These are phyloP conservation scores for Populus hybrid DNA, from an alignment of 441 rosid species.

Conservation along the genomic window DNA sequence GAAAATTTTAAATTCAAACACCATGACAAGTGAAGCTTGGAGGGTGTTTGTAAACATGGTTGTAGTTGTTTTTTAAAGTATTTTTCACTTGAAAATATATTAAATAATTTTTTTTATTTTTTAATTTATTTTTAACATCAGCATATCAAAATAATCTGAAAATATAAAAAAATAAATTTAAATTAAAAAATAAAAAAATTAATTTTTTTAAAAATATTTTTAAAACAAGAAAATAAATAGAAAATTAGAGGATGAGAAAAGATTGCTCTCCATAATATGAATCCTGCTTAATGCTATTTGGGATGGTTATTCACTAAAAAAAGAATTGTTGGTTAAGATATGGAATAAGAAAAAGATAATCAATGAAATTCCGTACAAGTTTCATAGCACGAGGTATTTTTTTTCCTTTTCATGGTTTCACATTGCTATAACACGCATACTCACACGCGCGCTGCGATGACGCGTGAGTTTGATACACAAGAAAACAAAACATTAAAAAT, in stretches of 20 bases:
- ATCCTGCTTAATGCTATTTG: background rate
- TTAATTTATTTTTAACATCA: too few relatives aligned
- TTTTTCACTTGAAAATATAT: rapidly evolving
- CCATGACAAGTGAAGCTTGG: background rate
- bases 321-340: too few relatives aligned
- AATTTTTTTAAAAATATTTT: too few relatives aligned
- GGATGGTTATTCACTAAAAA: background rate
- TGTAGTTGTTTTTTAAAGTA: rapidly evolving
- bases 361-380: background rate
- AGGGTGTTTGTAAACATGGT: rapidly evolving
- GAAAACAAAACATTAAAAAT: background rate
- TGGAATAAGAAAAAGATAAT: background rate
- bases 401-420: background rate
- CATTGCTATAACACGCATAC: background rate
- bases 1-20: too few relatives aligned
- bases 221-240: too few relatives aligned
- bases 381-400: background rate
- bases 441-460: background rate
- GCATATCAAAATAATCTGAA: rapidly evolving
- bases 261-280: background rate
- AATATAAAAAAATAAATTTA: too few relatives aligned
- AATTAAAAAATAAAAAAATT: too few relatives aligned
- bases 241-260: background rate
- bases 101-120: too few relatives aligned
- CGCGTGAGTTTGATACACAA: constrained; percentile 2